Conservation (phyloP, 768 basidiomycete genomes). For the Pilatotrama ljubarskyi region DNA sequence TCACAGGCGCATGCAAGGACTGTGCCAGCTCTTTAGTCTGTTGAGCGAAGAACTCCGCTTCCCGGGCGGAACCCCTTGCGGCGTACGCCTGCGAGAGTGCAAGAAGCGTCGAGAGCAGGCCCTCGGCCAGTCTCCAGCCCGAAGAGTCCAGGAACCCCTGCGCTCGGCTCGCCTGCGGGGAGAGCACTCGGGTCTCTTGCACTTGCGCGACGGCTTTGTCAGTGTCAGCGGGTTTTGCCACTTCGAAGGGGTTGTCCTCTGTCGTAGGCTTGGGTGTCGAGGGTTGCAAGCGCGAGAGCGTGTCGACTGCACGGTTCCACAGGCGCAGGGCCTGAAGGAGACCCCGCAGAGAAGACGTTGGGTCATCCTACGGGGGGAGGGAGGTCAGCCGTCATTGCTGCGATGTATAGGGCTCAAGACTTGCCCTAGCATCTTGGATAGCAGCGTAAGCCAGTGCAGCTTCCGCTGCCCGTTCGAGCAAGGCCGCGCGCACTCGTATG, state of each 20-base stretch:
- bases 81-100: conserved; percentile 65
- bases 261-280: conserved; percentile 27
- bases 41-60: conserved; percentile 81
- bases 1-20: conserved; percentile 62
- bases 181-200: conserved; percentile 7
- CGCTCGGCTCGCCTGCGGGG: conserved; percentile 23
- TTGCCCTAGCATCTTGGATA: conserved; percentile 68
- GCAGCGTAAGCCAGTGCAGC: conserved; percentile 69
- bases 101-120: conserved; percentile 66
- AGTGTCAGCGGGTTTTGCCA: conserved; percentile 31
- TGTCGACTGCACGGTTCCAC: conserved; percentile 79
- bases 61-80: conserved; percentile 75
- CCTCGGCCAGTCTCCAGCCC: conserved; percentile 78
- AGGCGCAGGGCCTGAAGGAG: conserved; percentile 72
- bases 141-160: conserved; percentile 50
- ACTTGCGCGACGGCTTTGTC: conserved; percentile 6
- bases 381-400: conserved; percentile 4
- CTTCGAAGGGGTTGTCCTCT: conserved; percentile 61
- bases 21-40: conserved; percentile 76
- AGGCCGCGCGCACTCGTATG: conserved; percentile 57
- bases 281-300: conserved; percentile 58
- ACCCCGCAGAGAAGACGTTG: conserved; percentile 53
- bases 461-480: conserved; percentile 68
- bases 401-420: no score
- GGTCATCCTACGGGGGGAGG: conserved; percentile 60